phyloP scores from a whole-genome alignment of 2,329 filamentous ascomycete genomes.

The Verticillium isaacii region DNA sequence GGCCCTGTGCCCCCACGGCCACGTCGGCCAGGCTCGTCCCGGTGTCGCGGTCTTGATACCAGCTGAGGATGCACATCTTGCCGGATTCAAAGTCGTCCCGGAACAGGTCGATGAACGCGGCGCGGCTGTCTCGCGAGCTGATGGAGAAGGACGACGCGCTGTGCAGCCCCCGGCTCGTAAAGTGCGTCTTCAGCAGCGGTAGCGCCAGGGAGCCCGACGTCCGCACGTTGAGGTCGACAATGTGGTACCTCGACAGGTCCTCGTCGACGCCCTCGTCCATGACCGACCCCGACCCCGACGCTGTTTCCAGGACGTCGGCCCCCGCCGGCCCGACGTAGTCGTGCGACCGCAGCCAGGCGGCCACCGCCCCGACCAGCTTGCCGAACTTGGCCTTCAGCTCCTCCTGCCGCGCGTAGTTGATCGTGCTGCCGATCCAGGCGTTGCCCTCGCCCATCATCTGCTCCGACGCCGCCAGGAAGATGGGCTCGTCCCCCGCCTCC shows the following conservation, averaged over 20 bases:
- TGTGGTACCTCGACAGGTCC: slow-evolving; percentile 14
- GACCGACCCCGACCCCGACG: background rate
- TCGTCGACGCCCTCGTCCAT: background rate
- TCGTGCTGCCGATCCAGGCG: slow-evolving; percentile 28
- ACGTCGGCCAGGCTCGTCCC: slow-evolving; percentile 22
- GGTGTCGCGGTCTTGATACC: slow-evolving; percentile 24
- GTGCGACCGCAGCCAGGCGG: slow-evolving; percentile 20
- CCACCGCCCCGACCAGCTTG: slow-evolving; percentile 15
- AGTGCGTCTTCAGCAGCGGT: slow-evolving; percentile 22
- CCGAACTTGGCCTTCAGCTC: slow-evolving; percentile 21
- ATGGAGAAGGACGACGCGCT: slow-evolving; percentile 24
- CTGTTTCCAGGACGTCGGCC: slow-evolving; percentile 25
- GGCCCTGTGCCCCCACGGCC: slow-evolving; percentile 22
- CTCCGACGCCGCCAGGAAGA: slow-evolving; percentile 26
- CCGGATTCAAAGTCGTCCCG: slow-evolving; percentile 18
- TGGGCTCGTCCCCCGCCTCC: slow-evolving; percentile 14
- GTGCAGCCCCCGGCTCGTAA: slow-evolving; percentile 18
- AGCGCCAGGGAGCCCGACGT: slow-evolving; percentile 25
- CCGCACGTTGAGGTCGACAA: slow-evolving; percentile 29
- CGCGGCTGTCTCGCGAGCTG: slow-evolving; percentile 13
- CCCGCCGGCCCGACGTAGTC: slow-evolving; percentile 27
- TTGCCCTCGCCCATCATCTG: slow-evolving; percentile 27
- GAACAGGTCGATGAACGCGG: slow-evolving; percentile 21
- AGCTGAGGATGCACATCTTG: slow-evolving; percentile 23
- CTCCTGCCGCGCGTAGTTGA: slow-evolving; percentile 24